These are phyloP conservation scores for Karstenula rhodostoma DNA, from an alignment of 2,329 filamentous ascomycete genomes.

Conservation along the genomic window DNA sequence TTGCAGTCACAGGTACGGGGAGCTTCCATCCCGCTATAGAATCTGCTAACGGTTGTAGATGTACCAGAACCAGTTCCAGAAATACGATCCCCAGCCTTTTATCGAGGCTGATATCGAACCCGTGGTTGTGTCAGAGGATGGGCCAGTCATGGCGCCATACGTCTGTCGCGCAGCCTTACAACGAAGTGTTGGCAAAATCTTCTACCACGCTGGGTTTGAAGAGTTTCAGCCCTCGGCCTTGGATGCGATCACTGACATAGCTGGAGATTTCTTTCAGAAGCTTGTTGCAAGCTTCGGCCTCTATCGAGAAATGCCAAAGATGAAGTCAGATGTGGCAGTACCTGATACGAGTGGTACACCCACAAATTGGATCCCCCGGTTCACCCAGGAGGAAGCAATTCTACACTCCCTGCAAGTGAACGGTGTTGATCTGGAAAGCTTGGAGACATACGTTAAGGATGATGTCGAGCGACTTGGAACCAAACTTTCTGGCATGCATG, in stretches of 20 bases:
- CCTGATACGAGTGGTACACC: slow-evolving; percentile 36
- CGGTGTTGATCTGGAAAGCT: slow-evolving; percentile 79
- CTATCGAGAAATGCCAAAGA: slow-evolving; percentile 85
- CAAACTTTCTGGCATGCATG: slow-evolving; percentile 85
- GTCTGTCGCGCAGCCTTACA: slow-evolving; percentile 85
- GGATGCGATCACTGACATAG: slow-evolving; percentile 88
- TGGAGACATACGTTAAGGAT: slow-evolving; percentile 90
- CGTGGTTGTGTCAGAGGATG: slow-evolving; percentile 88
- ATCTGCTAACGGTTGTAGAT: slow-evolving; percentile 63
- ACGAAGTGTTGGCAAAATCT: slow-evolving; percentile 90
- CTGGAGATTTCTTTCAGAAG: slow-evolving; percentile 88
- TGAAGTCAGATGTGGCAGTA: slow-evolving; percentile 59
- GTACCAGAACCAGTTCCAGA: slow-evolving; percentile 98
- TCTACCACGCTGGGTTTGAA: slow-evolving; percentile 96
- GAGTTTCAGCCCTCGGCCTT: slow-evolving; percentile 95
- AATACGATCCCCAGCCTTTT: slow-evolving; percentile 91
- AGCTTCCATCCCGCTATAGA: slow-evolving; percentile 1
- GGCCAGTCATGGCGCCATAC: slow-evolving; percentile 84
- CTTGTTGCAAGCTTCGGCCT: slow-evolving; percentile 79
- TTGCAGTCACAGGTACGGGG: slow-evolving; percentile 84
- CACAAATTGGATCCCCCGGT: slow-evolving; percentile 69
- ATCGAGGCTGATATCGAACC: slow-evolving; percentile 84
- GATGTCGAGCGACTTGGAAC: slow-evolving; percentile 86
- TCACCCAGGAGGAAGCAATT: slow-evolving; percentile 83
- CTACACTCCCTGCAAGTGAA: slow-evolving; percentile 86